Base-by-base conservation (phyloP, 2,329 filamentous ascomycete genomes). In the Trichoderma cornu-damae region DNA sequence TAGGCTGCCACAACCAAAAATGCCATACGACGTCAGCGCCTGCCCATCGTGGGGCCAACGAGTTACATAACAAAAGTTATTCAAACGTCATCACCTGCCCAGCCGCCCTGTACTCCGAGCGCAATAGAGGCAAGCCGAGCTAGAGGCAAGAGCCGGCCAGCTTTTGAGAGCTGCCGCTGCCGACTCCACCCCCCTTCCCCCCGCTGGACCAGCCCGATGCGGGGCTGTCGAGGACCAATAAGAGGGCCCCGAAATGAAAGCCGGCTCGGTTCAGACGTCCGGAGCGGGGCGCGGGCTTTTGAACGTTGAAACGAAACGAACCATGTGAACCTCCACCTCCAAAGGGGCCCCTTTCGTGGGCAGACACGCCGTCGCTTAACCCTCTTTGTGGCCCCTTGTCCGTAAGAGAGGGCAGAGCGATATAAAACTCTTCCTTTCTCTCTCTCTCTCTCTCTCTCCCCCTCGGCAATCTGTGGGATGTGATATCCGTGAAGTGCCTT, bases 11-110 rank as follows among this genome's bases (percentile, higher is more conserved):
- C 49, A 8, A 20, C 20, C 40, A 43, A 34, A n/a, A 32, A 24
- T 34, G 5, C 38, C 30, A 26, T 55, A 55, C 51, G 51, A 55
- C 51, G 51, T 55, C 51, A 55, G 51, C 20, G 49, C 38, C 24
- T n/a, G 18, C 34, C 49, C 37, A 52, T 28, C 46, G 46, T 20
- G 46, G 46, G 35, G 35, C 49, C 40, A 42, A 12, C n/a, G 11
- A 22, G 4, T 22, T 11, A 37, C 30, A 49, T n/a, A n/a, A n/a
- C n/a, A n/a, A n/a, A n/a, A 7, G 28, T 30, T 7, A 3, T 3
- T 30, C 2, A 6, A 30, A 9, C 28, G 28, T 6, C 9, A 30
- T 30, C 28, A 6, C 28, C 28, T 30, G 28, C 28, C 28, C 35
- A 16, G 6, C 4, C 3, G 6, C 5, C 9, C 8, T 37, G 14